Base-by-base conservation (phyloP, 1,139 yeast species). In the Taphrina sp. region DNA sequence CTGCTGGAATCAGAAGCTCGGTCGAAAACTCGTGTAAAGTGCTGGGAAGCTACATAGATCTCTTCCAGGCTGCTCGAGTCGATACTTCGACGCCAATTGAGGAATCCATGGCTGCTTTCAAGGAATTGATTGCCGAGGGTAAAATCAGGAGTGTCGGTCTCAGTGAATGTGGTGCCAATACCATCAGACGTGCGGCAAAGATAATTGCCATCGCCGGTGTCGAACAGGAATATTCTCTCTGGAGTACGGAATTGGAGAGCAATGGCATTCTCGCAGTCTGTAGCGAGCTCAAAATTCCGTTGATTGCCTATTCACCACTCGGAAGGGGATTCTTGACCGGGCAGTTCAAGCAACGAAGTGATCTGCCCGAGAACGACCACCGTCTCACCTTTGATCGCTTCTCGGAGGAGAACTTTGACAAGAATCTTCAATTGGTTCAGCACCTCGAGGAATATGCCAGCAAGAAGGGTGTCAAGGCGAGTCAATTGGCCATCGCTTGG, bases 321-420 rank as follows among this genome's bases (percentile, higher is more conserved):
- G 82, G 88, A n/a, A 75, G 85, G 64, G 95, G 95, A 0, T 70
- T 81, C 58, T 75, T 88, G 59, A 82, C 94, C 5, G 95, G 92
- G 57, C 61, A 72, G 14, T 76, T 80, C 56, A 77, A 72, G 45
- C 66, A 74, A 7, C 63, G 70, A 3, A 71, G 71, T 2, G 76
- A 75, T 54, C 65, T 81, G 39, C 26, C 41, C 4, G 29, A 37
- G 26, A 16, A 17, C 14, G 41, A 37, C 19, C 20, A 22, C 28
- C 76, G 80, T 20, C 72, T 73, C 46, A 81, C 77, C 52, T 65
- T 80, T 38, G 90, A 80, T 55, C 76, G 83, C 62, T 85, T 85
- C 70, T 66, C 69, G 29, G 79, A 75, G 34, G 90, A 83, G 53
- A 75, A 74, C 64, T 72, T 79, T 58, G 66, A 70, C 3, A 72